Base-by-base conservation (phyloP, 306 rosid genomes). In the Potentilla sterilis region DNA sequence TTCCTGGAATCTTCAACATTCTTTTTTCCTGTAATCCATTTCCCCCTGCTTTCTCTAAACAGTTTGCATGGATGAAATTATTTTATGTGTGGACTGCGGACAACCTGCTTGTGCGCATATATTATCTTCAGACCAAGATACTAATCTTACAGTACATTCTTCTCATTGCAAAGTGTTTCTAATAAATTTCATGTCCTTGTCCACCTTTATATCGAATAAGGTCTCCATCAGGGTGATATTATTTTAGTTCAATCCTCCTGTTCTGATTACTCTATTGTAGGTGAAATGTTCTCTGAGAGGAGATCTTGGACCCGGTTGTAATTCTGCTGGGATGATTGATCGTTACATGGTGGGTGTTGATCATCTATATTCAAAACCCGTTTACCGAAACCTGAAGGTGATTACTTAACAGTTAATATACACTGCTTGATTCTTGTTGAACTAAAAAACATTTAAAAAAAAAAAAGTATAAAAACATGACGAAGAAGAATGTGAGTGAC, bases 301-400 rank as follows among this genome's bases (percentile, higher is more conserved):
- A 49, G 92, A 89, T 77, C 88, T 89, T 76, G 93, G 93, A 70
- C 98, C 98, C 75, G 98, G 87, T 49, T 94, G 98, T 77, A 94
- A 90, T 86, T 86, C 98, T 77, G 97, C 94, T 42, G 93, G 93
- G 80, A 86, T 91, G 97, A 91, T 94, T 44, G 98, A 94, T 80
- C 94, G 97, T 74, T 89, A 81, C 77, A 78, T 91, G 73, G 87
- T 90, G 73, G 91, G 98, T 78, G 72, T 87, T 81, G 73, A 80
- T 67, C 98, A 91, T 86, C 75, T 93, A 70, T 93, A 93, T 70
- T 32, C 81, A 74, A 93, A 93, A 77, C 97, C 98, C 28, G 91
- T 79, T 67, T 91, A 86, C 85, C 86, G 91, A 87, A 93, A 93
- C 75, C 90, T 93, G 65, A 86, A 88, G 97, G 98, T 93, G 77